Conservation (phyloP, 2,329 filamentous ascomycete species). For the Colletotrichum sublineola region DNA sequence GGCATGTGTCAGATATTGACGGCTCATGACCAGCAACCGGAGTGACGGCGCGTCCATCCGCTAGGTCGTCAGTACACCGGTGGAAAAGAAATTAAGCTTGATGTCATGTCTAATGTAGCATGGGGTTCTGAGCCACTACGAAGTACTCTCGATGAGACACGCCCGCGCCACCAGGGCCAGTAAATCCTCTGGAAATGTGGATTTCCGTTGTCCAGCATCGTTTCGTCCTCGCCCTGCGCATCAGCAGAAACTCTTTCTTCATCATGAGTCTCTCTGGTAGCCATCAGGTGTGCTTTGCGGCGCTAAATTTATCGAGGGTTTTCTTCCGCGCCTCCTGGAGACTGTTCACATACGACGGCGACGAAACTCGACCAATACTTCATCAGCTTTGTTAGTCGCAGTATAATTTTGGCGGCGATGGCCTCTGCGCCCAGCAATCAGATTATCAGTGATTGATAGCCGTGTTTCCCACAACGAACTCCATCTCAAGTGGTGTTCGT, state of each 20-base stretch:
- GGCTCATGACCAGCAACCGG: neutral
- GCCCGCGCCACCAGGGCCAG: slow-evolving; percentile 16
- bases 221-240: slow-evolving; percentile 9
- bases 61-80: neutral
- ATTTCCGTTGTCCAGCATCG: neutral
- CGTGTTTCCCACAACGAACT: neutral
- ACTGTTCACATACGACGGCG: neutral
- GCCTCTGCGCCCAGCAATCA: neutral
- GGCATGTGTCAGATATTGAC: neutral
- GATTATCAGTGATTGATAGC: too few relatives aligned
- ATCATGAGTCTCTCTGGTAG: neutral
- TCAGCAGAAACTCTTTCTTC: neutral
- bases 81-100: slow-evolving; percentile 22
- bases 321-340: neutral
- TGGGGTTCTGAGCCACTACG: neutral
- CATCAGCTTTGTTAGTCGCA: neutral
- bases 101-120: slow-evolving; percentile 16
- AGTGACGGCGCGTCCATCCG: slow-evolving; percentile 8
- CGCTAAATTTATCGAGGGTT: neutral
- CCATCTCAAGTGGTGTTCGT: neutral
- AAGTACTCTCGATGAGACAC: slow-evolving; percentile 20
- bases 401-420: neutral
- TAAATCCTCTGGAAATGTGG: slow-evolving; percentile 29
- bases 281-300: neutral
- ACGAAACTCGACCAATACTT: too few relatives aligned